Evolutionary conservation across 1,284 basidiomycete species (phyloP).

Genomic region (Ustilago shanxiensis): DNA sequence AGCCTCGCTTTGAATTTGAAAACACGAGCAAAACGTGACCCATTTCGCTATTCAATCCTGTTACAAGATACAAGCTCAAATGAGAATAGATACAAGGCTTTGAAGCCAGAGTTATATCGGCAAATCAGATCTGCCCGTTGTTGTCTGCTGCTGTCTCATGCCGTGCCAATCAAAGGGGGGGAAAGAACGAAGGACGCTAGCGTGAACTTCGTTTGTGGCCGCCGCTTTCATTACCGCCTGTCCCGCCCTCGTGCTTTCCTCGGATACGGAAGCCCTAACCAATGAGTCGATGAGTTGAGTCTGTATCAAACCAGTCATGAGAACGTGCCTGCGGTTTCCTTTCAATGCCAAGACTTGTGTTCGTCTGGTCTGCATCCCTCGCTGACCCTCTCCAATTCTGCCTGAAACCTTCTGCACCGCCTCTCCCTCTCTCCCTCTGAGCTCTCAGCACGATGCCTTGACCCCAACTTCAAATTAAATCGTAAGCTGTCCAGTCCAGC

Average conservation of each 20-base stretch:
- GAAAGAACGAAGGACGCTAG: background rate
- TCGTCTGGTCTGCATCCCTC: background rate
- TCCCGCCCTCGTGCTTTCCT: slow-evolving; percentile 34
- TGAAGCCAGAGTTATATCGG: background rate
- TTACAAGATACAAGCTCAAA: too few relatives aligned
- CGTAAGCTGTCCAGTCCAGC: background rate
- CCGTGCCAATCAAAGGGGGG: background rate
- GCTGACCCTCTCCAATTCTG: background rate
- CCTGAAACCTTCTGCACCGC: background rate
- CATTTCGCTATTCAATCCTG: too few relatives aligned
- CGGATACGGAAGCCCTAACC: slow-evolving; percentile 10
- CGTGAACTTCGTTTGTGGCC: background rate
- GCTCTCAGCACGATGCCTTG: background rate
- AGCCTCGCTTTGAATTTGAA: slow-evolving; percentile 15
- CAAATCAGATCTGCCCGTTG: slow-evolving; percentile 1
- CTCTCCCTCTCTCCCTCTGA: background rate
- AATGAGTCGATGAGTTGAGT: background rate
- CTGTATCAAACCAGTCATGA: background rate
- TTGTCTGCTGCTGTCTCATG: background rate
- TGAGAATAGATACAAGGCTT: too few relatives aligned
- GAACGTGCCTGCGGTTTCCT: slow-evolving; percentile 15
- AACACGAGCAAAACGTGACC: too few relatives aligned
- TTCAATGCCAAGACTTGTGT: background rate
- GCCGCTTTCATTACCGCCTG: slow-evolving; percentile 22
- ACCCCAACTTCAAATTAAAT: too few relatives aligned